Conservation (phyloP, 257 asterid genomes). For the Lycium ferocissimum region DNA sequence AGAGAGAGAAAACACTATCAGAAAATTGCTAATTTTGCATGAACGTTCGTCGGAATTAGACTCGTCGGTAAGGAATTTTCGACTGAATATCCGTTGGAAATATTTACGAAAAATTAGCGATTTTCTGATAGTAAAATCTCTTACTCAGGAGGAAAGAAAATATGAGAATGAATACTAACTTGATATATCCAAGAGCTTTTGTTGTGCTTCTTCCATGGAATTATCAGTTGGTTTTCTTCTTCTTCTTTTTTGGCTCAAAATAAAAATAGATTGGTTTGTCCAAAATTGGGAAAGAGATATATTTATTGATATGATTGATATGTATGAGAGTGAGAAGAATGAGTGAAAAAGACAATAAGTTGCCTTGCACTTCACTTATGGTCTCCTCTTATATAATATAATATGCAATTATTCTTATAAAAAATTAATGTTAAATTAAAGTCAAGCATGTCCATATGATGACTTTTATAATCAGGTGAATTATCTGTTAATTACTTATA, state of each 20-base stretch:
- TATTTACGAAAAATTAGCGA: too few species aligned
- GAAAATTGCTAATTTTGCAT: too few species aligned
- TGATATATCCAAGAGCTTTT: constrained; percentile 11
- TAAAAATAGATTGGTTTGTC: not conserved
- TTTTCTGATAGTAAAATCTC: not conserved
- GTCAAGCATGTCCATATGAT: too few species aligned
- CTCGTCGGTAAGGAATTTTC: too few species aligned
- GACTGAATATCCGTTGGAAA: too few species aligned
- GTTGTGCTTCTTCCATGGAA: constrained; percentile 14
- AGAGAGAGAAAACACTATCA: not conserved
- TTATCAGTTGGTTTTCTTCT: not conserved
- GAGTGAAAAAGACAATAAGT: not conserved
- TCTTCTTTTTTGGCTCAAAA: not conserved
- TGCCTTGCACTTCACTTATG: not conserved
- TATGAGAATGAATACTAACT: constrained; percentile 3
- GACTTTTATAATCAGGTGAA: too few species aligned
- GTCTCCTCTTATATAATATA: not conserved
- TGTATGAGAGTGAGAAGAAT: not conserved
- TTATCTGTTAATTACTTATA: too few species aligned
- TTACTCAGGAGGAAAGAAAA: not conserved
- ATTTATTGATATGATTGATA: not conserved
- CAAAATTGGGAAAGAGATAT: not conserved
- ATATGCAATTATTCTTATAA: too few species aligned
- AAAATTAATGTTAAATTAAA: too few species aligned
- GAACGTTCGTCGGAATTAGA: too few species aligned